Evolutionary conservation across 495 filamentous ascomycete species (phyloP).

Genomic region (Xylaria intraflava): DNA sequence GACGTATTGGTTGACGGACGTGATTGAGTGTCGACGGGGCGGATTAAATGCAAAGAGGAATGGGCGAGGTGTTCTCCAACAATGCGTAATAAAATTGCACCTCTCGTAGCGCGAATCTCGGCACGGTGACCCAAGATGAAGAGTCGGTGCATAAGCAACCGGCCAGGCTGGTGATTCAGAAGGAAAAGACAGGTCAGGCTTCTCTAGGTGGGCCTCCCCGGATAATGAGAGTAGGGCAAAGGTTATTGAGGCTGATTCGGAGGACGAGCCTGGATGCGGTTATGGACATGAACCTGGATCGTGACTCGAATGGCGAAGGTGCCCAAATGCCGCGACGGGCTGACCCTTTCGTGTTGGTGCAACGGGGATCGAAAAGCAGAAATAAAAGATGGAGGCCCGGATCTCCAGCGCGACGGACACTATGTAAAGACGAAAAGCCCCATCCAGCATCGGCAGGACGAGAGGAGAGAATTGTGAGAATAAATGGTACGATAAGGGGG

Average conservation of each 20-base stretch:
- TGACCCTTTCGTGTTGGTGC: conserved; percentile 5
- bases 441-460: conserved; percentile 27
- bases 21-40: conserved; percentile 24
- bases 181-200: conserved; percentile 5
- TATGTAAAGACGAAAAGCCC: conserved; percentile 22
- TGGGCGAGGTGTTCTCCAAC: conserved; percentile 13
- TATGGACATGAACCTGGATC: conserved; percentile 17
- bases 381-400: conserved; percentile 27
- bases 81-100: conserved; percentile 25
- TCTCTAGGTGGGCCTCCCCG: conserved; percentile 3
- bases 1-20: conserved; percentile 19
- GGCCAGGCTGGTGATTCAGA: conserved; percentile 2
- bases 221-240: conserved; percentile 6
- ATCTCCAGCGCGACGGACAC: conserved; percentile 33
- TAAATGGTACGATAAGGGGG: conserved; percentile 13
- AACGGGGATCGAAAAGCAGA: conserved; percentile 8
- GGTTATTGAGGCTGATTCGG: conserved; percentile 4
- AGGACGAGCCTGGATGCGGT: conserved; percentile 15
- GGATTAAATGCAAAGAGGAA: conserved; percentile 16
- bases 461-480: conserved; percentile 6
- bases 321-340: conserved; percentile 28
- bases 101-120: conserved; percentile 2
- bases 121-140: background rate
- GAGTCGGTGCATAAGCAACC: conserved; percentile 7
- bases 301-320: conserved; percentile 22